Base-by-base conservation (phyloP, 2,329 filamentous ascomycete species). In the Fusarium devonianum region DNA sequence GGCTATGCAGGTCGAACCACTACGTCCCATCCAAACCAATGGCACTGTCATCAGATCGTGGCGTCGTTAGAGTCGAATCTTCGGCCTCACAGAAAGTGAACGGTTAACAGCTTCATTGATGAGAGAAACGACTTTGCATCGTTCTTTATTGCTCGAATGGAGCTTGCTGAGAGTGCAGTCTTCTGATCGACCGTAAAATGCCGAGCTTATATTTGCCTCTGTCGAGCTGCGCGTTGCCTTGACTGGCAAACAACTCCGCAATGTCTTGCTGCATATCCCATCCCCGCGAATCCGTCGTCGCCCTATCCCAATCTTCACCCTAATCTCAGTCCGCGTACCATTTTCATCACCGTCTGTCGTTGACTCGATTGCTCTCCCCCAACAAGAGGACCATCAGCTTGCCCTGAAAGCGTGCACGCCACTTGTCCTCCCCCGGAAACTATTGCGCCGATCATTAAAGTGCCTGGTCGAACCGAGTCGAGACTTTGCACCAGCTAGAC, bases 1-100 rank as follows among this genome's bases (percentile, higher is more conserved):
- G 69, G 70, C 56, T 72, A 72, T 73, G 70, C 70, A 72, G 62
- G 66, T 64, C 64, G 64, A 65, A 63, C 60, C 62, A 63, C 53
- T 64, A 53, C 57, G 47, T 57, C 53, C 53, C 48, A n/a, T n/a
- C n/a, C n/a, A n/a, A n/a, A n/a, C n/a, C n/a, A 36, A 39, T 53
- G 53, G 59, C 30, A 32, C 61, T 52, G 58, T 50, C 51, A 43
- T 59, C 51, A 59, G 60, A 59, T 60, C 57, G 57, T 50, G 56
- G 56, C 56, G 56, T 42, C 32, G 42, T 56, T 35, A 28, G 35
- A 39, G 39, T 51, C 30, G n/a, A 21, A 18, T 11, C 25, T 22
- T 22, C 17, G n/a, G 25, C 13, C 23, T 19, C 35, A 17, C 22
- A 36, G 13, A 25, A 34, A 13, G 26, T 35, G 33, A n/a, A 40